These are phyloP conservation scores for Trametes versicolor DNA, from an alignment of 1,284 basidiomycete genomes.

Conservation along the genomic window DNA sequence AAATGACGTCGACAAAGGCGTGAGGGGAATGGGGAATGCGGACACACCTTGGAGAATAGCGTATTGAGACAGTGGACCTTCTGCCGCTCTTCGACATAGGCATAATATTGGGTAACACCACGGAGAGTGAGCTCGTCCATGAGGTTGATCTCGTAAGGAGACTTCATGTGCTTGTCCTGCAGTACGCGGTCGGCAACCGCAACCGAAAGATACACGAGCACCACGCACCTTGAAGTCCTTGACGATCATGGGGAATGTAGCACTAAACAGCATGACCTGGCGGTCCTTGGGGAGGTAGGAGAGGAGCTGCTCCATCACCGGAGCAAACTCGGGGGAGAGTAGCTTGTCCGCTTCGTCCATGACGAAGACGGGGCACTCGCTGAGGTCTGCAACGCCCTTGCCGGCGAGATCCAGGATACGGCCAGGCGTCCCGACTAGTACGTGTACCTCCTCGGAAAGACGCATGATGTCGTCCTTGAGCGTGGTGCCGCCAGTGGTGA, in stretches of 20 bases:
- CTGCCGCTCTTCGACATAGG: slow-evolving; percentile 98
- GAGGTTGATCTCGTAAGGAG: slow-evolving; percentile 98
- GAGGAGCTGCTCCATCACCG: slow-evolving; percentile 97
- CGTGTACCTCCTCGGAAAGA: slow-evolving; percentile 90
- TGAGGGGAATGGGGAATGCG: slow-evolving; percentile 1
- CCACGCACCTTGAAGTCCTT: slow-evolving; percentile 94
- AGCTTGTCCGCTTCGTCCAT: slow-evolving; percentile 99
- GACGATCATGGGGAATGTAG: slow-evolving; percentile 98
- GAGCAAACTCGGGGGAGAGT: slow-evolving; percentile 96
- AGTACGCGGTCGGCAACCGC: slow-evolving; percentile 21
- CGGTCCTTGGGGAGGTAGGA: slow-evolving; percentile 86
- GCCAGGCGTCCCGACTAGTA: slow-evolving; percentile 97
- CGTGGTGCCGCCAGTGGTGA: slow-evolving; percentile 98
- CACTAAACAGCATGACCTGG: slow-evolving; percentile 99
- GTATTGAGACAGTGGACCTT: slow-evolving; percentile 99
- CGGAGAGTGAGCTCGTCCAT: slow-evolving; percentile 99
- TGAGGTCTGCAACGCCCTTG: slow-evolving; percentile 94
- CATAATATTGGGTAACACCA: slow-evolving; percentile 99
- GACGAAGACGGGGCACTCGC: slow-evolving; percentile 94
- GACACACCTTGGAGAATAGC: slow-evolving; percentile 89
- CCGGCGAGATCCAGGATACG: slow-evolving; percentile 95
- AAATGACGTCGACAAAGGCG: slow-evolving; percentile 24
- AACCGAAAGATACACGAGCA: slow-evolving; percentile 11
- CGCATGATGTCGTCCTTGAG: slow-evolving; percentile 98
- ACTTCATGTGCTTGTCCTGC: slow-evolving; percentile 97